Base-by-base conservation (phyloP, 2,329 filamentous ascomycete species). In the Epichloe sylvatica region DNA sequence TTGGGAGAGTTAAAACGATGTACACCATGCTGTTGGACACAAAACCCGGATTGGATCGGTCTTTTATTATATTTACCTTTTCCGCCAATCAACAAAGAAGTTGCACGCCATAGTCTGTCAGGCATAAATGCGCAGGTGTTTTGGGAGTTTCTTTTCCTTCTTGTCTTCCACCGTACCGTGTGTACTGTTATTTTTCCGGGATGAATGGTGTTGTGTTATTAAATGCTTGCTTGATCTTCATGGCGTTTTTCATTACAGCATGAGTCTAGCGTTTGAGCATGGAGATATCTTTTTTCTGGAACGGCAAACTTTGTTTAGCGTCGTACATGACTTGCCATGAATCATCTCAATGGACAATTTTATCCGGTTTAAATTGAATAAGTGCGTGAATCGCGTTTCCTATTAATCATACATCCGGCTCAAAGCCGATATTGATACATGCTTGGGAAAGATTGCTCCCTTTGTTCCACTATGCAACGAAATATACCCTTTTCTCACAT, bases 121-220 rank as follows among this genome's bases (percentile, higher is more conserved):
- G 21, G 41, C 41, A 44, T 44, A 8, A 33, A 30, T 33, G 41
- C 41, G 13, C 7, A 23, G 25, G 41, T 44, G 25, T 44, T 33
- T 44, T 25, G 41, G 41, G 25, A 45, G 51, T 54, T 55, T 33
- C 6, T 36, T 4, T 4, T 35, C 12, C 7, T 61, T 57, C 56
- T 54, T 54, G 55, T 58, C 55, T 54, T 60, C 57, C 53, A 38
- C 53, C 56, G 53, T 21, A 30, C 38, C 52, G 51, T 50, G 56
- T 52, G 53, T 53, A 56, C 52, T 46, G 30, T 30, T 34, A 33
- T 12, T 44, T 44, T 44, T 41, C 36, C 17, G 21, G 40, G 11
- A 13, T 25, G 45, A 42, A 23, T 36, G 33, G 25, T 38, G 11
- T 37, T 23, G 23, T 13, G 25, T 17, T 25, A 21, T 34, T 12